phyloP scores from a whole-genome alignment of 306 rosid genomes.

The Parietaria judaica region DNA sequence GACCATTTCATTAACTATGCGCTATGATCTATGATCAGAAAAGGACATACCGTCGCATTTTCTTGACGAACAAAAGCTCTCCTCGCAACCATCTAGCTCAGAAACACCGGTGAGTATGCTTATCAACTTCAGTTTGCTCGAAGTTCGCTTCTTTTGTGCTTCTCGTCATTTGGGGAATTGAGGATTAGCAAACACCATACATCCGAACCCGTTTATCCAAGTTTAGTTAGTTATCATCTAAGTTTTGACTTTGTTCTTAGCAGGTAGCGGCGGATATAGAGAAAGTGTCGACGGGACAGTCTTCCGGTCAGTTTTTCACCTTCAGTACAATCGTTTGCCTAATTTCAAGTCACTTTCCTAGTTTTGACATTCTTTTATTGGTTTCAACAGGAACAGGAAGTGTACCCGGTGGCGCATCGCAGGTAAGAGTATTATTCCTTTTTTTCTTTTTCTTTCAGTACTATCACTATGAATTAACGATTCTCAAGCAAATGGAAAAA shows the following conservation, averaged over 20 bases:
- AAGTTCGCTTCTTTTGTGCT: neutral
- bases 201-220: too few species aligned
- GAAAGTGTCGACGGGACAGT: slow-evolving; percentile 35
- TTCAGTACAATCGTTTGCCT: neutral
- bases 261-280: slow-evolving; percentile 43
- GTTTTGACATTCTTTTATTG: neutral
- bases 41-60: slow-evolving; percentile 75
- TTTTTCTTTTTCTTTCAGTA: neutral
- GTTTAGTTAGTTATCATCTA: too few species aligned
- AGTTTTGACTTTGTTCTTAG: slow-evolving; percentile 9
- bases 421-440: slow-evolving; percentile 33
- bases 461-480: neutral
- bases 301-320: slow-evolving; percentile 51
- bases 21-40: slow-evolving; percentile 35
- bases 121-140: neutral
- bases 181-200: too few species aligned
- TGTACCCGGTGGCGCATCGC: slow-evolving; percentile 31
- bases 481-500: neutral
- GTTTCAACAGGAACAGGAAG: slow-evolving; percentile 35
- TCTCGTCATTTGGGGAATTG: slow-evolving; percentile 3
- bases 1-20: neutral
- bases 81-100: slow-evolving; percentile 68
- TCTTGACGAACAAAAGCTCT: slow-evolving; percentile 52
- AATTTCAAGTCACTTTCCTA: neutral
- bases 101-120: slow-evolving; percentile 47